Evolutionary conservation across 345 rosid genomes (phyloP).

Genomic region (Trapa incisa): DNA sequence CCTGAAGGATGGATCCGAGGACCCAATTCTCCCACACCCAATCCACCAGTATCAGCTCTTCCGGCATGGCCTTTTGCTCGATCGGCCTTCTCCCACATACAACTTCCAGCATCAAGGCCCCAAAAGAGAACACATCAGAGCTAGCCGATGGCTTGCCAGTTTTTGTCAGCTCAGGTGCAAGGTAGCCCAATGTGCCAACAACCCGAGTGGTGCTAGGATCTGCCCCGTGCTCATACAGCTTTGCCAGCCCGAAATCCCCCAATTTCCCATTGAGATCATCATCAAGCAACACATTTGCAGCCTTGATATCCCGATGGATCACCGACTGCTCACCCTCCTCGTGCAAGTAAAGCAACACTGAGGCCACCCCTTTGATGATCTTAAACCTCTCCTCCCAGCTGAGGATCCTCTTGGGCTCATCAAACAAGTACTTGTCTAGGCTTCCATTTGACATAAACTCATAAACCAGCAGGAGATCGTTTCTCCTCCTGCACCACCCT

Average conservation of each 20-base stretch:
- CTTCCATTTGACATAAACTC: conserved; percentile 89
- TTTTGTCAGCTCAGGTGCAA: conserved; percentile 85
- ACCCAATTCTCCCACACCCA: conserved; percentile 84
- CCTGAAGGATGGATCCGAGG: conserved; percentile 45
- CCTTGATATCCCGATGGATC: conserved; percentile 83
- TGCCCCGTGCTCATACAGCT: conserved; percentile 58
- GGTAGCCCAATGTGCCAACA: conserved; percentile 89
- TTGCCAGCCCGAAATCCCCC: conserved; percentile 91
- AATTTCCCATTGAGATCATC: conserved; percentile 59
- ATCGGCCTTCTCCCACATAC: conserved; percentile 82
- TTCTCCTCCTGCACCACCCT: conserved; percentile 62
- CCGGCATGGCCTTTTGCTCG: conserved; percentile 65
- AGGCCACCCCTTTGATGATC: conserved; percentile 73
- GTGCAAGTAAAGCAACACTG: conserved; percentile 72
- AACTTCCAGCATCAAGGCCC: conserved; percentile 69
- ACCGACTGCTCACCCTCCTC: conserved; percentile 91
- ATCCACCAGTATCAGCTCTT: conserved; percentile 81
- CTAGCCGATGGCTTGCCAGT: conserved; percentile 68
- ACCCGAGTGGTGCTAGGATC: conserved; percentile 68
- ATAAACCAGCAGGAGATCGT: conserved; percentile 62
- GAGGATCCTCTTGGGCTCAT: conserved; percentile 41
- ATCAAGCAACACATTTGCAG: conserved; percentile 75
- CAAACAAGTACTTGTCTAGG: conserved; percentile 72
- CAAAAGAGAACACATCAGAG: conserved; percentile 84
- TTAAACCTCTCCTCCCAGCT: conserved; percentile 70